A percentile compares a stretch with the other conserved stretches of the same genome.
Evolutionary conservation across 768 basidiomycete genomes (phyloP).

Genomic region (Kwoniella pini): DNA sequence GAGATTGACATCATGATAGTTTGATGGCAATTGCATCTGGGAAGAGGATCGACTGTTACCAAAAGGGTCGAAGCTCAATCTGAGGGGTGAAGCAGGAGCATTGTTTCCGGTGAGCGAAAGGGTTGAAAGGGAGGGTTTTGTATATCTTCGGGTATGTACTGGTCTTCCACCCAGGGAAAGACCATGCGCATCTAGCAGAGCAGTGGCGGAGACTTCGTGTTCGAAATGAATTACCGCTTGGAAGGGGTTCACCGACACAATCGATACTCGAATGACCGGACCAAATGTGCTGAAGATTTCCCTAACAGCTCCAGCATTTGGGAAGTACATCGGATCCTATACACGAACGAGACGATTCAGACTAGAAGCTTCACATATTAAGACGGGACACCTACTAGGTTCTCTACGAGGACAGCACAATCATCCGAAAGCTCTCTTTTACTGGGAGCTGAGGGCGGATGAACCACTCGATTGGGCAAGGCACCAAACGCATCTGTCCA

Average conservation of each 20-base stretch:
- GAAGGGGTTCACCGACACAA: slow-evolving; percentile 19
- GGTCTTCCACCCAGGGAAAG: slow-evolving; percentile 27
- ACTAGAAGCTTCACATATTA: neutral
- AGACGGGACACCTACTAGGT: slow-evolving; percentile 27
- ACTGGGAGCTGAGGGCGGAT: slow-evolving; percentile 31
- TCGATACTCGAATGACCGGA: slow-evolving; percentile 25
- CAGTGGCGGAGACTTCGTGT: slow-evolving; percentile 27
- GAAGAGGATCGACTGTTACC: slow-evolving; percentile 1
- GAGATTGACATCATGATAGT: neutral
- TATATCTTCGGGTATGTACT: slow-evolving; percentile 23
- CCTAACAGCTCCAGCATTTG: slow-evolving; percentile 23
- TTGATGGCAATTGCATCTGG: neutral
- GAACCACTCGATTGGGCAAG: slow-evolving; percentile 38
- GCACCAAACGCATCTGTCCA: slow-evolving; percentile 20
- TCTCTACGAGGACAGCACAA: slow-evolving; percentile 38
- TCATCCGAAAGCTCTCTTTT: slow-evolving; percentile 21
- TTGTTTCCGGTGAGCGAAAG: neutral
- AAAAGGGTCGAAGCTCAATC: slow-evolving; percentile 21
- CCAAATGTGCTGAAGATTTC: slow-evolving; percentile 41
- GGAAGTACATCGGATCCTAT: slow-evolving; percentile 36
- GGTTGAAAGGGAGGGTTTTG: slow-evolving; percentile 1
- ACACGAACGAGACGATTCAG: too few species aligned
- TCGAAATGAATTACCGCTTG: slow-evolving; percentile 40
- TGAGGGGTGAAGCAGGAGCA: neutral
- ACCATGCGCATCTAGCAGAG: slow-evolving; percentile 33